Base-by-base conservation (phyloP, 176 grass and related monocot species). In the Olyra latifolia region DNA sequence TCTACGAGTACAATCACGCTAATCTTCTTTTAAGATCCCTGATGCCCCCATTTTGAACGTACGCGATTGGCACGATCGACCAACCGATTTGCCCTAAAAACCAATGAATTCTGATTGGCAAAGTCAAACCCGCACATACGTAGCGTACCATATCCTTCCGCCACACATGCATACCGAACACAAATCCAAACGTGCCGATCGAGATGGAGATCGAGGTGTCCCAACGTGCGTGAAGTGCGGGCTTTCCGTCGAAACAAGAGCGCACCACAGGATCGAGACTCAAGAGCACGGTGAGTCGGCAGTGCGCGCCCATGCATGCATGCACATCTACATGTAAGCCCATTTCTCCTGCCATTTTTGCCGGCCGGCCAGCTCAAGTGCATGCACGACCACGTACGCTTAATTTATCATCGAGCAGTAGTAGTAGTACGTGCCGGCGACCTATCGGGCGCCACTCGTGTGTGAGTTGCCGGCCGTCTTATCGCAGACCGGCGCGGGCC, bases 401-500 rank as follows among this genome's bases (percentile, higher is more conserved):
- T 20, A 35, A 35, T 56, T 2, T 47, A 47, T 13, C 22, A 27
- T 27, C 1, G 23, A 27, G 56, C 25, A 10, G 42, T 57, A 60
- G 9, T 20, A 4, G 4, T 35, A 35, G n/a, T n/a, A n/a, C n/a
- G n/a, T n/a, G n/a, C 13, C 39, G 56, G 13, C 48, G 35, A 5
- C 82, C 82, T 70, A 84, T 69, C 43, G 15, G n/a, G 28, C 12
- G 22, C 64, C 11, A 10, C 44, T 11, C 52, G 43, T 2, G 65
- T 85, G 66, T 10, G 54, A 10, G 71, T 67, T 32, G 76, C 66
- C 43, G 83, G 23, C 56, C 76, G 59, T 73, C 83, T 79, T 73
- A 69, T 81, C 78, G 49, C 77, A 6, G 22, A 17, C 2, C 49
- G 41, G 48, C 39, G 16, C 63, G 20, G 41, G 35, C 20, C 48